Evolutionary conservation across 495 filamentous ascomycete genomes (phyloP), one percentile per base, ranked within the genome.

Genomic region (Daldinia loculata): DNA sequence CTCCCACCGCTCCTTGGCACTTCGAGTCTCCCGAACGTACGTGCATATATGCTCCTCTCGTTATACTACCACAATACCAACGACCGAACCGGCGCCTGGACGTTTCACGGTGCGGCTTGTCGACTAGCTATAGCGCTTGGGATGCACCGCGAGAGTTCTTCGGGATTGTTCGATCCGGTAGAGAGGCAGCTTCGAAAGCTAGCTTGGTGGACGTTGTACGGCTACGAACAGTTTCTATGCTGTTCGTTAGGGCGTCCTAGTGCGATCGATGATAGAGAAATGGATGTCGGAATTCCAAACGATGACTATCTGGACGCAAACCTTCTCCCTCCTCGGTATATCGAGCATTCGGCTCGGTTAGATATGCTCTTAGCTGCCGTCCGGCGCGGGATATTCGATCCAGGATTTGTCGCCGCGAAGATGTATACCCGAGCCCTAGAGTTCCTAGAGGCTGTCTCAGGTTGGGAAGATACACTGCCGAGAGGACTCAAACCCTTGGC

Each of bases 191-290:
- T 80, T 30, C 76, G 82, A 9, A 83, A 82, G 61, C 69, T 80
- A n/a, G 75, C 84, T n/a, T 85, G 81, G 79, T 84, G 83, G 79
- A 83, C 83, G 7, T 66, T 82, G 34, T 85, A 82, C 63, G 75
- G 57, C 6, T 84, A 81, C 51, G 83, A 85, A 58, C 81, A 83
- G 41, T 80, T 78, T 56, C 76, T 83, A 36, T 80, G 80, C 65
- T 80, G 78, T 15, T 82, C 81, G 53, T 71, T 84, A 14, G 83
- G 81, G n/a, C 76, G 83, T 3, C 83, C 83, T 0, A 82, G 80
- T 30, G 81, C 79, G 12, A 82, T 85, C 36, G 79, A 85, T 55
- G 78, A 81, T 50, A 63, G 72, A 41, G 80, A 81, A 52, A 80
- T 81, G 66, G 79, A 79, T 29, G 70, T 82, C 22, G 75, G 71